Evolutionary conservation across 257 asterid genomes (phyloP).

Genomic region (Solanum chilense): DNA sequence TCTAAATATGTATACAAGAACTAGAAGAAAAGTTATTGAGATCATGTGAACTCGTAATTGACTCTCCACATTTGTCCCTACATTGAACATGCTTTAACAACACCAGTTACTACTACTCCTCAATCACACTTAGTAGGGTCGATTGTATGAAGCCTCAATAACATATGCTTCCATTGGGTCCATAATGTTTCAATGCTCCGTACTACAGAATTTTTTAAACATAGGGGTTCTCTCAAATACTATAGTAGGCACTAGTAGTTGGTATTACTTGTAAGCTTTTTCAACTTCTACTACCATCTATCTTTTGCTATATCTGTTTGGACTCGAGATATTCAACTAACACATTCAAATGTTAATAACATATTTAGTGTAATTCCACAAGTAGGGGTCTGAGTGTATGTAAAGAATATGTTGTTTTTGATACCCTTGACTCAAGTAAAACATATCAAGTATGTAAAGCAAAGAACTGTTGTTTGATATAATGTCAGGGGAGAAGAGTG

Average conservation of each 20-base stretch:
- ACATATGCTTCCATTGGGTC: background rate
- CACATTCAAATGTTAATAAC: background rate
- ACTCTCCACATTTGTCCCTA: background rate
- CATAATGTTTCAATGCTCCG: background rate
- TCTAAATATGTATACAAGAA: background rate
- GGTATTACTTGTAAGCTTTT: background rate
- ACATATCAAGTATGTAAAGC: background rate
- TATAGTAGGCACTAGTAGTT: background rate
- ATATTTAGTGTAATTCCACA: too few relatives aligned
- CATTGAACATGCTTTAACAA: background rate
- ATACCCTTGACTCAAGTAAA: background rate
- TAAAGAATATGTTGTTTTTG: too few relatives aligned
- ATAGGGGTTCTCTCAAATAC: background rate
- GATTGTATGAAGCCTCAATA: background rate
- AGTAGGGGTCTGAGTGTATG: background rate
- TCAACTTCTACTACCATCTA: background rate
- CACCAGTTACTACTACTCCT: background rate
- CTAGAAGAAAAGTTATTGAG: background rate
- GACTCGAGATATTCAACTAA: background rate
- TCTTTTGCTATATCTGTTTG: background rate
- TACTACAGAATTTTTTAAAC: background rate
- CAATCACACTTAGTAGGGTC: background rate
- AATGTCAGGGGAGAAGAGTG: constrained; percentile 25
- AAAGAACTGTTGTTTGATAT: too few relatives aligned
- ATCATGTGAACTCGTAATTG: background rate